Conservation (phyloP, 768 basidiomycete species). For the Boletellus emodensis region DNA sequence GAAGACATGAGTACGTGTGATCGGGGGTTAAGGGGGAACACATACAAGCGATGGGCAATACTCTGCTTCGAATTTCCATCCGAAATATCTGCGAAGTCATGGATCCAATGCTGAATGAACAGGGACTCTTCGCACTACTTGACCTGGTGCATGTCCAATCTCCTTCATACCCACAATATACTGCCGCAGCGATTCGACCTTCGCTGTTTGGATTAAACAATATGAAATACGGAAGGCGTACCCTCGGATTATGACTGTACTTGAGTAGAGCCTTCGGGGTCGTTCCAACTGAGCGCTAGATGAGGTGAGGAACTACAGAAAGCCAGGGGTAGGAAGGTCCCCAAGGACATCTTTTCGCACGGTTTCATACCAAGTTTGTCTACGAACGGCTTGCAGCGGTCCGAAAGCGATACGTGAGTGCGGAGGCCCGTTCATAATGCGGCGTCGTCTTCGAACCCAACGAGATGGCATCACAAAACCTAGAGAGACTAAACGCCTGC, state of each 20-base stretch:
- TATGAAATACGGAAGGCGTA: too few relatives aligned
- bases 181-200: background rate
- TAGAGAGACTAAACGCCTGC: background rate
- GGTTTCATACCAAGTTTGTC: slow-evolving; percentile 1
- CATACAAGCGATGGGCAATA: background rate
- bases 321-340: slow-evolving; percentile 1
- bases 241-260: background rate
- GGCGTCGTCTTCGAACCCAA: too few relatives aligned
- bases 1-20: background rate
- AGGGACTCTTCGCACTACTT: slow-evolving; percentile 7
- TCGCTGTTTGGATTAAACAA: background rate
- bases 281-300: slow-evolving; percentile 1
- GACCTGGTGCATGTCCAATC: background rate
- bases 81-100: slow-evolving; percentile 1
- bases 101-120: slow-evolving; percentile 1
- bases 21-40: background rate
- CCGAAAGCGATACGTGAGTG: slow-evolving; percentile 2
- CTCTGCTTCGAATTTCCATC: slow-evolving; percentile 11
- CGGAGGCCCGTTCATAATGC: background rate
- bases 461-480: background rate
- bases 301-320: background rate
- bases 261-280: slow-evolving; percentile 2
- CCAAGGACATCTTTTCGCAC: slow-evolving; percentile 4
- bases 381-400: slow-evolving; percentile 1
- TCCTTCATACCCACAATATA: background rate